Percentiles rank a stretch among this genome's conserved stretches.
Conservation (phyloP, 2,329 filamentous ascomycete species). For the Colletotrichum sp. region DNA sequence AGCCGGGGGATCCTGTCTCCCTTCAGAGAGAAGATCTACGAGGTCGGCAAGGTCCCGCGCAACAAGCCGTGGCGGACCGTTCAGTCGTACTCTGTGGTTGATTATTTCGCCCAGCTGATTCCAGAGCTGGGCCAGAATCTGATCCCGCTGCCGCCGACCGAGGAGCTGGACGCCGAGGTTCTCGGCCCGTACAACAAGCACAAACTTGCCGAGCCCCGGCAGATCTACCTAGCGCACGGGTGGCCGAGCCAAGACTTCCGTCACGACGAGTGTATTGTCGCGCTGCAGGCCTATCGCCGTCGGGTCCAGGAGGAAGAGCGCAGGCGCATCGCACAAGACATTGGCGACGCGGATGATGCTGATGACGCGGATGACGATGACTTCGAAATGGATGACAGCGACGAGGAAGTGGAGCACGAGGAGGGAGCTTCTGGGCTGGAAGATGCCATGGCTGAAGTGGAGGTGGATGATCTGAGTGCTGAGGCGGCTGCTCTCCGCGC, state of each 20-base stretch:
- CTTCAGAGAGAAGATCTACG: background rate
- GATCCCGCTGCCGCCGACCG: constrained; percentile 11
- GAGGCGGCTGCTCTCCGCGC: constrained; percentile 8
- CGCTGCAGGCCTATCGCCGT: constrained; percentile 5
- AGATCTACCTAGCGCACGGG: background rate
- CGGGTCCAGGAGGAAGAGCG: background rate
- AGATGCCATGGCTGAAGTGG: constrained; percentile 14
- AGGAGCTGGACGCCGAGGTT: constrained; percentile 12
- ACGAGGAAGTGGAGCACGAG: background rate
- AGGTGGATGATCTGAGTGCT: constrained; percentile 9
- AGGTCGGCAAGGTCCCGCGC: constrained; percentile 3
- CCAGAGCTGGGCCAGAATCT: background rate
- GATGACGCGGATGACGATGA: constrained; percentile 15
- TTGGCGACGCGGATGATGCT: background rate
- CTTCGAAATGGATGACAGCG: background rate
- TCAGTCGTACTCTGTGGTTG: background rate
- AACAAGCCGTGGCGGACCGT: constrained; percentile 13
- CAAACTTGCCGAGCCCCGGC: background rate
- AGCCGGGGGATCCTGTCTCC: constrained; percentile 6
- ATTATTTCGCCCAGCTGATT: constrained; percentile 6
- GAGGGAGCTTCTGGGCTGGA: background rate
- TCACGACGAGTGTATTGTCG: constrained; percentile 12
- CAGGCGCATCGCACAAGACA: background rate
- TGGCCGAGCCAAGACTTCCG: background rate
- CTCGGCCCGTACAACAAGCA: background rate